phyloP scores from a whole-genome alignment of 139 green algal genomes.

The Chlamydomonas sp. region DNA sequence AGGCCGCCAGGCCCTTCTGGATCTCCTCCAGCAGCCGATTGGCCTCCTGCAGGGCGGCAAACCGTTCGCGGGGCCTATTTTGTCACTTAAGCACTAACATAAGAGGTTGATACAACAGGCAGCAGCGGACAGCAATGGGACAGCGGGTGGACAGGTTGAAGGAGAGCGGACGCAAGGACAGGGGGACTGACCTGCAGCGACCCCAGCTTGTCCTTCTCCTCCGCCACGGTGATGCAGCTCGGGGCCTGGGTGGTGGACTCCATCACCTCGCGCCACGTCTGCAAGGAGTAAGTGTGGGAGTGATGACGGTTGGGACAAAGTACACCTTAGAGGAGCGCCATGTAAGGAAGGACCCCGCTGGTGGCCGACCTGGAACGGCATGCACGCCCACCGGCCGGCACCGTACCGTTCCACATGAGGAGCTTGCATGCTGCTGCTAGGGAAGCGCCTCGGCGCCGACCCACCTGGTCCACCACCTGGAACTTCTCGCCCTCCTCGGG shows the following conservation, averaged over 20 bases:
- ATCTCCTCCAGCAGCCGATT: constrained; percentile 62
- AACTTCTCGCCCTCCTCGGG: constrained; percentile 89
- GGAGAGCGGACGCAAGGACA: too few relatives aligned
- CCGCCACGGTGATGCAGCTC: not conserved
- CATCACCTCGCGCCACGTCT: constrained; percentile 79
- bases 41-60: constrained; percentile 54
- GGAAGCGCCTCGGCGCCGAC: not conserved
- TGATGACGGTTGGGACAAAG: not conserved
- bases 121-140: too few relatives aligned
- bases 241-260: constrained; percentile 44
- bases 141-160: too few relatives aligned
- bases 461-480: constrained; percentile 60
- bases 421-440: not conserved
- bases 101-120: too few relatives aligned
- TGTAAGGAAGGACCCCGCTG: not conserved
- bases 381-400: too few relatives aligned
- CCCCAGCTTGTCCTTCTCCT: constrained; percentile 46
- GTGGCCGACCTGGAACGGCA: too few relatives aligned
- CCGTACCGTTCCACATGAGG: not conserved
- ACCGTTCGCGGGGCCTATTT: not conserved
- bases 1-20: constrained; percentile 78
- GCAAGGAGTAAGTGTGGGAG: not conserved
- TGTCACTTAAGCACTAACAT: too few relatives aligned
- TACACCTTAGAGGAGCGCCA: too few relatives aligned
- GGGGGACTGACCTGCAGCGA: constrained; percentile 46